Percentiles rank a stretch among this genome's conserved stretches.
These are phyloP conservation scores for Blastobotrys persicus DNA, from an alignment of 1,139 yeast species.

Conservation along the genomic window DNA sequence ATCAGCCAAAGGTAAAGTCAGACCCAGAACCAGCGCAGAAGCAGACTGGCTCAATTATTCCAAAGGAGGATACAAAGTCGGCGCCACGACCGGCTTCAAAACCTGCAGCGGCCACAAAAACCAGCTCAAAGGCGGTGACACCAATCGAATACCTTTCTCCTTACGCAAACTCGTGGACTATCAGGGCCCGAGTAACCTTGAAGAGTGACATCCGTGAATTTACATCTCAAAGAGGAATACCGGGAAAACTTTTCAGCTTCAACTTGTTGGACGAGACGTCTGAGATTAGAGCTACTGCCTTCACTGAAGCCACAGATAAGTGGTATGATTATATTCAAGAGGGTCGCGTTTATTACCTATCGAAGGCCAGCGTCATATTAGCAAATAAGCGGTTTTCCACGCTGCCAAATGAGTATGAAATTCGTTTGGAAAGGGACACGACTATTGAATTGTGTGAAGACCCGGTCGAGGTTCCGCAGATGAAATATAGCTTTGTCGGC, in stretches of 20 bases:
- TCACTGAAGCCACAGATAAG: slow-evolving; percentile 81
- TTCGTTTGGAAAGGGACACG: slow-evolving; percentile 77
- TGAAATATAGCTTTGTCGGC: slow-evolving; percentile 72
- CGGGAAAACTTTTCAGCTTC: slow-evolving; percentile 85
- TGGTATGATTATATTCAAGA: slow-evolving; percentile 75
- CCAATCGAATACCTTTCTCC: slow-evolving; percentile 91
- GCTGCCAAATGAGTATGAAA: slow-evolving; percentile 84
- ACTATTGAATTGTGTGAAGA: slow-evolving; percentile 71
- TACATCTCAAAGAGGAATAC: slow-evolving; percentile 74
- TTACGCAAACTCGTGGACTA: slow-evolving; percentile 86
- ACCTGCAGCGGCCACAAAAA: not conserved
- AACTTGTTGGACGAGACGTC: slow-evolving; percentile 92
- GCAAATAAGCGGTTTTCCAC: slow-evolving; percentile 87
- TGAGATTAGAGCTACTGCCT: slow-evolving; percentile 94
- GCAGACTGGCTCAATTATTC: slow-evolving; percentile 1
- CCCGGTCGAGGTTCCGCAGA: slow-evolving; percentile 61
- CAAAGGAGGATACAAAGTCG: slow-evolving; percentile 2
- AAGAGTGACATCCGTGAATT: slow-evolving; percentile 88
- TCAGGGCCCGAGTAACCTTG: slow-evolving; percentile 84
- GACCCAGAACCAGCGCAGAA: not conserved
- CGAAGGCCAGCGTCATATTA: slow-evolving; percentile 76
- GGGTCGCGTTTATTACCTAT: slow-evolving; percentile 83
- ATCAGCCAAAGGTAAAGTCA: not conserved
- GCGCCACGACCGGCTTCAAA: slow-evolving; percentile 11
- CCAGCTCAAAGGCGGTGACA: slow-evolving; percentile 39